Conservation (phyloP, 345 rosid genomes). For the Litchi chinensis region DNA sequence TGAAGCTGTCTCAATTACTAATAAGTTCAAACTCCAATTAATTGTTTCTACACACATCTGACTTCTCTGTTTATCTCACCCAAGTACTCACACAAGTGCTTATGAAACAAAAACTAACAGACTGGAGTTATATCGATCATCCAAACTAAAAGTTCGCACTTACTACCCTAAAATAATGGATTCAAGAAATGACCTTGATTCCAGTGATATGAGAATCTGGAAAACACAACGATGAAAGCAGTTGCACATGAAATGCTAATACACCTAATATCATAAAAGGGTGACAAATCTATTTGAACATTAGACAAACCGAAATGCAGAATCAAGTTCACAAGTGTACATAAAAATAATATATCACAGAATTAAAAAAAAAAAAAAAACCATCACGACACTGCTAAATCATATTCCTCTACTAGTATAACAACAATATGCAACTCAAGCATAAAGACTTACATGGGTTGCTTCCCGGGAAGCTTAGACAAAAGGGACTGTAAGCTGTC, state of each 20-base stretch:
- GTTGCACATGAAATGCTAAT: background rate
- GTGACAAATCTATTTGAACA: background rate
- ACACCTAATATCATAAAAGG: background rate
- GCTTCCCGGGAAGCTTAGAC: slow-evolving; percentile 68
- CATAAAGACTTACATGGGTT: slow-evolving; percentile 55
- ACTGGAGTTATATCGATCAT: background rate
- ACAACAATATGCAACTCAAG: background rate
- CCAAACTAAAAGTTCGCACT: background rate
- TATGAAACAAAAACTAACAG: background rate
- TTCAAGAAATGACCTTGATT: too few species aligned
- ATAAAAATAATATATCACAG: background rate
- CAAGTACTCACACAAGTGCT: background rate
- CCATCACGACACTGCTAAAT: background rate
- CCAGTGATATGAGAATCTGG: background rate
- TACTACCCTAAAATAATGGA: background rate
- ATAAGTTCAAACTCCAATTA: background rate
- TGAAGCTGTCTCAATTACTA: background rate
- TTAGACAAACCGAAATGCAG: background rate
- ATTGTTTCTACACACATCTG: background rate
- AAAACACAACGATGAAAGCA: background rate
- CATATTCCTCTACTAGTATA: background rate
- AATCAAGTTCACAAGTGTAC: slow-evolving; percentile 5
- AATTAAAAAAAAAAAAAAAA: background rate
- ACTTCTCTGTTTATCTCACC: background rate
- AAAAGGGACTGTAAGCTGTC: slow-evolving; percentile 80